These are phyloP conservation scores for Aureobasidium sp. DNA, from an alignment of 2,329 filamentous ascomycete genomes.

Conservation along the genomic window DNA sequence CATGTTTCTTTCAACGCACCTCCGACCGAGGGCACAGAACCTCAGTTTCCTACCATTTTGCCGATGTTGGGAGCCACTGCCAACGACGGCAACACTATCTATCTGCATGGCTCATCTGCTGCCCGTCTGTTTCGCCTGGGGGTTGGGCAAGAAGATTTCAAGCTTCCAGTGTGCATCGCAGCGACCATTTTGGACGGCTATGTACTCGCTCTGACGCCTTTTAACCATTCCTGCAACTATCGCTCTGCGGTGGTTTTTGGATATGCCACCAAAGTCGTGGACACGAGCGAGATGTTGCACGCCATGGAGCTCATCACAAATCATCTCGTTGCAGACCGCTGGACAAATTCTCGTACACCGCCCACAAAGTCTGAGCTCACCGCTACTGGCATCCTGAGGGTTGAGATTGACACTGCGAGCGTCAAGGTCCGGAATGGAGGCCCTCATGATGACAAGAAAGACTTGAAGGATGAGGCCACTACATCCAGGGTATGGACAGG, in stretches of 20 bases:
- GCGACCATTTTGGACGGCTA: conserved; percentile 73
- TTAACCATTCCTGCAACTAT: conserved; percentile 81
- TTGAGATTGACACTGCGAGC: conserved; percentile 63
- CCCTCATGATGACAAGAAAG: conserved; percentile 55
- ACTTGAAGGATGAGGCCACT: conserved; percentile 44
- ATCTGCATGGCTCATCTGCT: conserved; percentile 79
- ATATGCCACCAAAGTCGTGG: conserved; percentile 59
- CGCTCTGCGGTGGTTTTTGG: conserved; percentile 74
- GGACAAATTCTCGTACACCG: conserved; percentile 61
- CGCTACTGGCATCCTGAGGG: conserved; percentile 64
- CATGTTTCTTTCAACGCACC: conserved; percentile 70
- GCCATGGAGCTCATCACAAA: conserved; percentile 76
- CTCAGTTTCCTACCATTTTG: conserved; percentile 64
- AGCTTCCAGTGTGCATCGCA: conserved; percentile 64
- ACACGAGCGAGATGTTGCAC: conserved; percentile 63
- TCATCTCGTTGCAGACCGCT: conserved; percentile 61
- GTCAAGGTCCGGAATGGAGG: conserved; percentile 65
- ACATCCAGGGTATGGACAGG: conserved; percentile 51
- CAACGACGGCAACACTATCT: conserved; percentile 61
- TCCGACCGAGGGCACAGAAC: conserved; percentile 43
- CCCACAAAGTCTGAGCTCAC: conserved; percentile 68
- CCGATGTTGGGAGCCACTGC: conserved; percentile 67
- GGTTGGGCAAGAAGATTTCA: conserved; percentile 32
- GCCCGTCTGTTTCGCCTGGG: conserved; percentile 67
- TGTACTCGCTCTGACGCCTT: conserved; percentile 71